Percentiles rank a stretch among this genome's conserved stretches.
Evolutionary conservation across 495 filamentous ascomycete genomes (phyloP).

Genomic region (Haplographium delicatum): DNA sequence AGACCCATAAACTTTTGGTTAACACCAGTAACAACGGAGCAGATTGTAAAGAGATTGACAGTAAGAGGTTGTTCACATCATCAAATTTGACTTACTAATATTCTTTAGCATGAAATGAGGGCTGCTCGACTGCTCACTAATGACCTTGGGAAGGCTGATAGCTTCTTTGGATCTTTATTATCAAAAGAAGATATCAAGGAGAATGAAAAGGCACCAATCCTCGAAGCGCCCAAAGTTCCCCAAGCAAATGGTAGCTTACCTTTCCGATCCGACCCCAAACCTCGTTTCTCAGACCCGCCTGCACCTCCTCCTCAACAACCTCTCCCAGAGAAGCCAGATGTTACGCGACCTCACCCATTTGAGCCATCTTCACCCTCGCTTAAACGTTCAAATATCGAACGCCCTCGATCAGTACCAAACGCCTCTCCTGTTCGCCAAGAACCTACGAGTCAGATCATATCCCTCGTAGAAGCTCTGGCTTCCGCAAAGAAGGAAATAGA

Average conservation of each 20-base stretch:
- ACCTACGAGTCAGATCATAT: constrained; percentile 64
- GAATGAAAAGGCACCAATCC: constrained; percentile 40
- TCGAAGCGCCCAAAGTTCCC: constrained; percentile 31
- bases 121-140: constrained; percentile 80
- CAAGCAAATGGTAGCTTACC: constrained; percentile 39
- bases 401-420: constrained; percentile 50
- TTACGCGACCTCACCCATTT: constrained; percentile 39
- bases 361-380: constrained; percentile 46
- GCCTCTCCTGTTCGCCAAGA: constrained; percentile 60
- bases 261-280: constrained; percentile 52
- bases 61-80: constrained; percentile 48
- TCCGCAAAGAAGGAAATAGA: constrained; percentile 79
- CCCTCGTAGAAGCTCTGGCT: constrained; percentile 75
- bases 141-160: constrained; percentile 74
- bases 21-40: constrained; percentile 84
- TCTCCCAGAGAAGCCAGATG: constrained; percentile 83
- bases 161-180: constrained; percentile 72
- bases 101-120: constrained; percentile 72
- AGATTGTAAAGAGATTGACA: constrained; percentile 88
- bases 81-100: background rate
- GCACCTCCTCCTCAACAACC: constrained; percentile 90
- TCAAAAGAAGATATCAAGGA: constrained; percentile 69
- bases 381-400: constrained; percentile 71
- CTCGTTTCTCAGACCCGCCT: constrained; percentile 81
- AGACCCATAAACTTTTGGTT: constrained; percentile 76